Percentiles rank a stretch among this genome's conserved stretches.
These are phyloP conservation scores for Sphaerosporella brunnea DNA, from an alignment of 495 filamentous ascomycete genomes.

Conservation along the genomic window DNA sequence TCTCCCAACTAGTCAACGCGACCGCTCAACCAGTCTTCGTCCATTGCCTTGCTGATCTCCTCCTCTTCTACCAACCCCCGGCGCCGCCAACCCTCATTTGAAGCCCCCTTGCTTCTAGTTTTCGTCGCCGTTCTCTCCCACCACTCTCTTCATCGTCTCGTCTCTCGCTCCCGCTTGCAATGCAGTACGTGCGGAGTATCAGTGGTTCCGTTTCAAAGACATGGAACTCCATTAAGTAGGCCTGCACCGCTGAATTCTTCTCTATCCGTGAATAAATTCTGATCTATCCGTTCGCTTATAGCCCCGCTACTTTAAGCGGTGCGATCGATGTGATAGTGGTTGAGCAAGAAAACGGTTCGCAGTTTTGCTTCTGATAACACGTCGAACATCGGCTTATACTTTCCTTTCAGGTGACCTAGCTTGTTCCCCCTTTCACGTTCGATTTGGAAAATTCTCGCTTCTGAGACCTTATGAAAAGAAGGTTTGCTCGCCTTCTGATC, in stretches of 20 bases:
- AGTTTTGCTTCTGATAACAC: background rate
- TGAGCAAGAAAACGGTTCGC: constrained; percentile 77
- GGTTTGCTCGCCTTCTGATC: constrained; percentile 28
- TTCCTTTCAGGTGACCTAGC: constrained; percentile 32
- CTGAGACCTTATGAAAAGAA: constrained; percentile 96
- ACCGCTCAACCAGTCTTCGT: too few relatives aligned
- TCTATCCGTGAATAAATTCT: too few relatives aligned
- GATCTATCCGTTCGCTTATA: too few relatives aligned
- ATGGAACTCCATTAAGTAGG: constrained; percentile 90
- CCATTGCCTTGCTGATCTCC: too few relatives aligned
- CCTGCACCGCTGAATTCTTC: background rate
- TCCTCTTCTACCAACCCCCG: too few relatives aligned
- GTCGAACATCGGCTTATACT: background rate
- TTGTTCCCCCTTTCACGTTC: constrained; percentile 96
- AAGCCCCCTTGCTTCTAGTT: background rate
- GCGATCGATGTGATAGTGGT: constrained; percentile 99
- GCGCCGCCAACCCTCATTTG: background rate
- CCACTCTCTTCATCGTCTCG: background rate
- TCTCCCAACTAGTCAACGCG: too few relatives aligned
- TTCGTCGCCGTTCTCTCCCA: background rate
- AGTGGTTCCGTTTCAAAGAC: constrained; percentile 93
- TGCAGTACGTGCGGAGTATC: constrained; percentile 97
- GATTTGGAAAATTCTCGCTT: constrained; percentile 95
- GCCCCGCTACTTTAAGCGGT: constrained; percentile 81
- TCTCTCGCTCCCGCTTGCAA: constrained; percentile 26